These are phyloP conservation scores for Candida xiaguanensis DNA, from an alignment of 805 yeast genomes.

Conservation along the genomic window DNA sequence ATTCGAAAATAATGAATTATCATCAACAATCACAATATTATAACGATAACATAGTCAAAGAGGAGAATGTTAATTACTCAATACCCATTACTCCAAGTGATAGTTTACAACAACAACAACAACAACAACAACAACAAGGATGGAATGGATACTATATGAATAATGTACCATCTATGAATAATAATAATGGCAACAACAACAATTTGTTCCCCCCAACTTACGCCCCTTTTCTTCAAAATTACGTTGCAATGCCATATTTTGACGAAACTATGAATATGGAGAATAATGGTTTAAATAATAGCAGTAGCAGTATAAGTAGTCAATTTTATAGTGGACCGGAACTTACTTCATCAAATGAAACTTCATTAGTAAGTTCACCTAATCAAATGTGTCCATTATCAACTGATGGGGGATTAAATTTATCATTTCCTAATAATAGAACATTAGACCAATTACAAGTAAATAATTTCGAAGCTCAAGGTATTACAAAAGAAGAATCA, in stretches of 20 bases:
- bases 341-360: slow-evolving; percentile 1
- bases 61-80: slow-evolving; percentile 4
- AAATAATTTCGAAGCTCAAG: no score
- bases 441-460: neutral
- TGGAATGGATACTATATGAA: neutral
- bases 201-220: neutral
- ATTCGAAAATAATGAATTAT: no score
- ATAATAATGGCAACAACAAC: neutral
- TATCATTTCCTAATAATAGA: neutral
- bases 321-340: slow-evolving; percentile 5
- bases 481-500: neutral
- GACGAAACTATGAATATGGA: neutral
- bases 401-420: neutral
- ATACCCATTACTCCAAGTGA: slow-evolving; percentile 9
- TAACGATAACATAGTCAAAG: neutral
- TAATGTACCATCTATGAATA: neutral
- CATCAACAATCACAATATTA: slow-evolving; percentile 1
- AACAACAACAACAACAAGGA: neutral
- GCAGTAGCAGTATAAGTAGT: slow-evolving; percentile 1
- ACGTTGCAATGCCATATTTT: neutral
- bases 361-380: slow-evolving; percentile 13
- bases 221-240: neutral
- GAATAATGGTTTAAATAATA: neutral
- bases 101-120: neutral
- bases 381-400: slow-evolving; percentile 6